Conservation (phyloP, 2,329 filamentous ascomycete genomes). For the Cladorrhinum sp. region DNA sequence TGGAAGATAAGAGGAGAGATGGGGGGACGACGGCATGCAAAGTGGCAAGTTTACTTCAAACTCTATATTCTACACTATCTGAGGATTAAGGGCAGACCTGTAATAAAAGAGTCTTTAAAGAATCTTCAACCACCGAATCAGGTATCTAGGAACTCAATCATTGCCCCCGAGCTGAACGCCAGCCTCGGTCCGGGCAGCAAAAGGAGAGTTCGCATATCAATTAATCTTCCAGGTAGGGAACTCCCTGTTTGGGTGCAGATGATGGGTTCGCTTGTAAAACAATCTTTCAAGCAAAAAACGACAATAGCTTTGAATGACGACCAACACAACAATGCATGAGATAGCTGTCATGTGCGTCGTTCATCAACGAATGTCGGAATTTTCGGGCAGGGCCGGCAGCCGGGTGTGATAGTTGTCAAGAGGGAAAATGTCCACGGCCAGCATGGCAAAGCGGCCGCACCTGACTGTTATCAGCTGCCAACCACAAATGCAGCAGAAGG, state of each 20-base stretch:
- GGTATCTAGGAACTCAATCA: too few relatives aligned
- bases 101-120: too few relatives aligned
- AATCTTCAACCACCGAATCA: too few relatives aligned
- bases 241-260: not conserved
- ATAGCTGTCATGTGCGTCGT: not conserved
- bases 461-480: conserved; percentile 13
- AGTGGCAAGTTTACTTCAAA: too few relatives aligned
- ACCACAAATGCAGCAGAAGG: not conserved
- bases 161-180: too few relatives aligned
- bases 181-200: too few relatives aligned
- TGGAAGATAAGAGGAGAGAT: not conserved
- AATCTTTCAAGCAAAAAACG: not conserved
- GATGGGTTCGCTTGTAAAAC: not conserved
- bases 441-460: not conserved
- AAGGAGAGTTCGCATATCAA: too few relatives aligned
- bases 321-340: not conserved
- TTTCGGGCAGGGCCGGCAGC: not conserved
- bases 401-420: not conserved
- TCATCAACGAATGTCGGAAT: not conserved
- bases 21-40: too few relatives aligned
- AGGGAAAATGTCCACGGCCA: conserved; percentile 1
- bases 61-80: too few relatives aligned
- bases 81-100: too few relatives aligned
- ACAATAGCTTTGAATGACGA: not conserved
- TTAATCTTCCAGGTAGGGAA: not conserved